Evolutionary conservation across 2,329 filamentous ascomycete species (phyloP), one percentile per base, ranked within the genome.

Genomic region (Aspergillus terreus): DNA sequence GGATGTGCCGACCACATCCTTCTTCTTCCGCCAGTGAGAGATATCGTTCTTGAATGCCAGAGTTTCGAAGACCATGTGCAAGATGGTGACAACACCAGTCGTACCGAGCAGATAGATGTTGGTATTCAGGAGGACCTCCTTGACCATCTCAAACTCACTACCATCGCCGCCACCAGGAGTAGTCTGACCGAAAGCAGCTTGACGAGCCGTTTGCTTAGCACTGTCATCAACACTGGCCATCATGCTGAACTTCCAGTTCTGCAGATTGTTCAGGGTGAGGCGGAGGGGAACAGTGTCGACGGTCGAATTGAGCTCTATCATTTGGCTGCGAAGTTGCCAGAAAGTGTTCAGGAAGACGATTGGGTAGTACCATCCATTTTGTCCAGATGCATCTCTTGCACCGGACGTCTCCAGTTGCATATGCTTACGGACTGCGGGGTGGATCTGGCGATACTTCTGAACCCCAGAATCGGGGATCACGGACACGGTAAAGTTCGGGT

Each of bases 1-100:
- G 1, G 92, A 96, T 43, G 96, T 95, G 57, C 94, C 94, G 25
- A 99, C 88, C 53, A 96, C 94, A 76, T 97, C 95, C 80, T 99
- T 99, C 86, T 99, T 99, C 79, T 97, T 96, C 68, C 92, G 90
- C 84, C 94, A 99, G 74, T 99, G 94, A 45, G 91, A 79, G 69
- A 99, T 96, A 69, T 99, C 94, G 68, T 88, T 96, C 66, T 95
- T 96, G 77, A 99, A 99, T 1, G 94, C 94, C 32, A 99, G 82
- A 66, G 88, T 92, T 74, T 99, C 94, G 58, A 99, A 92, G 61
- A 99, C 78, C 81, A 96, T 91, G 75, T 99, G 94, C 36, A 94
- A 80, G 52, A 99, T 81, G 58, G 85, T 92, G 61, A 95, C 94
- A 7, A 95, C 71, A 23, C 84, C 84, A 1, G 94, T 99, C 30